These are phyloP conservation scores for Ascobolus immersus DNA, from an alignment of 495 filamentous ascomycete genomes.

Conservation along the genomic window DNA sequence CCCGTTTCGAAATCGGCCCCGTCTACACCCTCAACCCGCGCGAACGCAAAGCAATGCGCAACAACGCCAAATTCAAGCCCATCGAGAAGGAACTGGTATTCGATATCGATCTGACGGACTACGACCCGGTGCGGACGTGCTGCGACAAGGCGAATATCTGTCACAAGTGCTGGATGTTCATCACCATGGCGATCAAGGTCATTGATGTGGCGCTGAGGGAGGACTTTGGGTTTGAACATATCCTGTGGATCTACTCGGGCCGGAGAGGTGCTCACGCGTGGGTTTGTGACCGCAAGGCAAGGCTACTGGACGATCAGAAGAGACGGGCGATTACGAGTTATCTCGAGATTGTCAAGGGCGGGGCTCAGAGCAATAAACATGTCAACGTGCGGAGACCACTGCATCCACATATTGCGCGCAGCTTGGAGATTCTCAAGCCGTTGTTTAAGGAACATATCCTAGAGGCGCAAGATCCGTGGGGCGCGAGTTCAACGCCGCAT, in stretches of 20 bases:
- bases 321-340: conserved; percentile 64
- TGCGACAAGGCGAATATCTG: conserved; percentile 86
- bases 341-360: conserved; percentile 63
- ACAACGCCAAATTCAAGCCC: conserved; percentile 44
- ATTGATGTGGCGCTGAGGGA: conserved; percentile 64
- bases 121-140: conserved; percentile 88
- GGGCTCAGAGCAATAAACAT: conserved; percentile 60
- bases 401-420: conserved; percentile 75
- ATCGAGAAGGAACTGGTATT: conserved; percentile 82
- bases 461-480: conserved; percentile 65
- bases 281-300: conserved; percentile 81
- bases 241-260: conserved; percentile 95
- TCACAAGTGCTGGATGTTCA: conserved; percentile 81
- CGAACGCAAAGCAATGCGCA: conserved; percentile 69
- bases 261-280: conserved; percentile 91
- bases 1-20: conserved; percentile 91
- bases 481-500: conserved; percentile 34
- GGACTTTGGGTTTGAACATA: conserved; percentile 87
- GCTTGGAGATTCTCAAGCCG: conserved; percentile 51
- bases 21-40: conserved; percentile 82
- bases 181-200: conserved; percentile 90
- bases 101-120: conserved; percentile 97
- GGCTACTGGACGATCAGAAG: conserved; percentile 58
- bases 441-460: conserved; percentile 66
- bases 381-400: conserved; percentile 66